These are phyloP conservation scores for Cercospora zeae-maydis DNA, from an alignment of 2,329 filamentous ascomycete genomes.

Conservation along the genomic window DNA sequence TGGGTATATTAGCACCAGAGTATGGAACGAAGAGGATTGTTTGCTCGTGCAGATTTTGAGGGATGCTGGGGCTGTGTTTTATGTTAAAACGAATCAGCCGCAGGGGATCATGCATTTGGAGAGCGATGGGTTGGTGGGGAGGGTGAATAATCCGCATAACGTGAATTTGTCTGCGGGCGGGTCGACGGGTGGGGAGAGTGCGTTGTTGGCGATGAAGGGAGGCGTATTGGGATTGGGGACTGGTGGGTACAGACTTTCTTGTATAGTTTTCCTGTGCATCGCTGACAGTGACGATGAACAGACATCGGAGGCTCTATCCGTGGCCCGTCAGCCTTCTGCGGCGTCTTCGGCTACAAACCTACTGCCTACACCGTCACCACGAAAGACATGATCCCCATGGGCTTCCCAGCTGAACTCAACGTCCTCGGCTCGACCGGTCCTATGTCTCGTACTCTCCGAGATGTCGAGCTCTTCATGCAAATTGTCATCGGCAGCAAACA, in stretches of 20 bases:
- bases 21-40: constrained; percentile 14
- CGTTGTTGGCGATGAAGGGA: constrained; percentile 56
- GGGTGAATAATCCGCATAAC: constrained; percentile 21
- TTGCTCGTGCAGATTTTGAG: constrained; percentile 18
- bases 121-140: constrained; percentile 13
- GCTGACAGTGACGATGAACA: constrained; percentile 25
- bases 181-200: constrained; percentile 38
- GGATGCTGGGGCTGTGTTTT: constrained; percentile 23
- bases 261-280: background rate
- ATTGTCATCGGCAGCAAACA: constrained; percentile 10
- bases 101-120: constrained; percentile 22
- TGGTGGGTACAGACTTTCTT: background rate
- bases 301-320: constrained; percentile 62
- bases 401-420: constrained; percentile 23
- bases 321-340: constrained; percentile 76
- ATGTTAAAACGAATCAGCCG: constrained; percentile 25
- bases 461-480: constrained; percentile 19
- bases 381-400: constrained; percentile 16
- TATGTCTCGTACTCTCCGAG: constrained; percentile 17
- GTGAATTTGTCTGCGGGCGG: constrained; percentile 21
- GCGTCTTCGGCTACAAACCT: constrained; percentile 36
- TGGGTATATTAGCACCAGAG: constrained; percentile 15
- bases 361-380: constrained; percentile 19
- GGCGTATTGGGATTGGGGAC: constrained; percentile 58
- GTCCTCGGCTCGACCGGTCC: constrained; percentile 21